These are phyloP conservation scores for Penicillium frequentans DNA, from an alignment of 2,329 filamentous ascomycete species.

Conservation along the genomic window DNA sequence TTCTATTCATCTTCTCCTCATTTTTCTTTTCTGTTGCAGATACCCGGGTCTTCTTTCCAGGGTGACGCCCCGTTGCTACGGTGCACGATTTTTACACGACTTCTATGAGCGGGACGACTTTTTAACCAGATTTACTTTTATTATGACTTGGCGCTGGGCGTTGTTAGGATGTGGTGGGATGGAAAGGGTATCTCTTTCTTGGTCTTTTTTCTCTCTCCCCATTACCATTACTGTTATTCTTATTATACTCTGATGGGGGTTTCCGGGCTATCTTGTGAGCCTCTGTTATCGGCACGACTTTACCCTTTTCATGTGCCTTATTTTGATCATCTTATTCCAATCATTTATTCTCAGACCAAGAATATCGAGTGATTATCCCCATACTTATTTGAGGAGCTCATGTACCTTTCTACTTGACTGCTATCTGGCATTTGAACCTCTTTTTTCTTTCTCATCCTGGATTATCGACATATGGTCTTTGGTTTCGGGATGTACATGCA, in stretches of 20 bases:
- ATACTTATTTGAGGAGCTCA: neutral
- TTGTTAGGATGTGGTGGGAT: slow-evolving; percentile 12
- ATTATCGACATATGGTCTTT: neutral
- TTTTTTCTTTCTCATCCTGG: neutral
- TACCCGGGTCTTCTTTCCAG: neutral
- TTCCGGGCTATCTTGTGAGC: neutral
- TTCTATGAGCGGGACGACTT: slow-evolving; percentile 18
- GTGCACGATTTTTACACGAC: slow-evolving; percentile 22
- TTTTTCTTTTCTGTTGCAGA: neutral
- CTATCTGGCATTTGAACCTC: neutral
- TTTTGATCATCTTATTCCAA: neutral
- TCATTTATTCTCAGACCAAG: neutral
- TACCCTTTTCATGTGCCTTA: too few species aligned
- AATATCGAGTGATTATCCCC: neutral
- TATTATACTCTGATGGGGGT: neutral
- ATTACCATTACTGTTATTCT: neutral
- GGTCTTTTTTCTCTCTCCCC: neutral
- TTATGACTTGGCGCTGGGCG: slow-evolving; percentile 16
- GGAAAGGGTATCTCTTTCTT: slow-evolving; percentile 10
- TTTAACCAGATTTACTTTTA: slow-evolving; percentile 13
- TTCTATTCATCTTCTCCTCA: neutral
- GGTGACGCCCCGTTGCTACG: slow-evolving; percentile 8
- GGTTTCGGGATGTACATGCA: neutral
- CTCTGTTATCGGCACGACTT: neutral
- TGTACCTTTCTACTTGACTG: neutral